Evolutionary conservation across 306 rosid genomes (phyloP).

Genomic region (Cicer chorassanicum): DNA sequence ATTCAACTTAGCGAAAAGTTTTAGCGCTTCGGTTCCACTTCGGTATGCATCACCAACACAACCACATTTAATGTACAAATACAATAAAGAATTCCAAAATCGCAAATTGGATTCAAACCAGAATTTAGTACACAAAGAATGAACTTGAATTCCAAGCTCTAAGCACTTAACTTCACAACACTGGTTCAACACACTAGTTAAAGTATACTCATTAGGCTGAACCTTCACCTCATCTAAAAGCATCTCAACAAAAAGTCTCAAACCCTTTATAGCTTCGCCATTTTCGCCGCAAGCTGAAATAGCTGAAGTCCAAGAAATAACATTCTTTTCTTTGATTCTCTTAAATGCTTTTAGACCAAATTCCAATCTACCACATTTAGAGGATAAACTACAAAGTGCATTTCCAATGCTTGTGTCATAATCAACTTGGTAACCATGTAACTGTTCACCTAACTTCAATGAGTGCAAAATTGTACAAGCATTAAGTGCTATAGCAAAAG

Average conservation of each 20-base stretch:
- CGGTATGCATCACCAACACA: conserved; percentile 57
- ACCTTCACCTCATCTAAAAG: conserved; percentile 54
- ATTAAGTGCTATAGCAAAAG: conserved; percentile 69
- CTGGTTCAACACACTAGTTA: conserved; percentile 70
- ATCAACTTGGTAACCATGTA: conserved; percentile 72
- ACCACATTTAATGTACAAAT: conserved; percentile 78
- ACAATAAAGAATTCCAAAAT: conserved; percentile 66
- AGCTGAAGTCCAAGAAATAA: conserved; percentile 84
- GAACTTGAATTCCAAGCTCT: conserved; percentile 72
- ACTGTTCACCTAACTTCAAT: conserved; percentile 65
- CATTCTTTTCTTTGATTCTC: conserved; percentile 66
- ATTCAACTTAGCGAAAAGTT: conserved; percentile 61
- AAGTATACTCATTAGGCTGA: conserved; percentile 79
- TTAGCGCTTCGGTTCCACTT: conserved; percentile 73
- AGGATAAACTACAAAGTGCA: conserved; percentile 83
- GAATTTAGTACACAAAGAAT: conserved; percentile 61
- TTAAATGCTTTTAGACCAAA: conserved; percentile 63
- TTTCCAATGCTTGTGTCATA: conserved; percentile 78
- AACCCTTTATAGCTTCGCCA: conserved; percentile 64
- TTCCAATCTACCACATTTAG: conserved; percentile 63
- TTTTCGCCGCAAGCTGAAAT: conserved; percentile 78
- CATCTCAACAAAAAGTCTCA: conserved; percentile 66
- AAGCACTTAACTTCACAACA: conserved; percentile 64
- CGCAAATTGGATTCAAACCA: conserved; percentile 65
- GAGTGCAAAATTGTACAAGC: conserved; percentile 66